Percentiles rank a stretch among this genome's conserved stretches.
phyloP scores from a whole-genome alignment of 306 rosid genomes.

The Quercus alba region DNA sequence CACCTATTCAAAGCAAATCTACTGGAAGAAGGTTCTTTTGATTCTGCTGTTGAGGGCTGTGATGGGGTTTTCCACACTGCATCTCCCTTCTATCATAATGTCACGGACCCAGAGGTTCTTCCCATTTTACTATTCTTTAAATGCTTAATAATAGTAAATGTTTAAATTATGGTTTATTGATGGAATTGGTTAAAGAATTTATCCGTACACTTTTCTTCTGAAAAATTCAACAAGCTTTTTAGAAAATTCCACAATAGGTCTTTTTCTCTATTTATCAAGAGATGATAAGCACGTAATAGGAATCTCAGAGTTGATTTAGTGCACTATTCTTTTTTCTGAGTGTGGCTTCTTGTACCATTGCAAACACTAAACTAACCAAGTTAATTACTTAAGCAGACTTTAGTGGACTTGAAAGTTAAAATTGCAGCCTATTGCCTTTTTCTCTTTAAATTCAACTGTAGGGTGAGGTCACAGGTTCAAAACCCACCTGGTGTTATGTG shows the following conservation, averaged over 20 bases:
- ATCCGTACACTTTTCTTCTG: not conserved
- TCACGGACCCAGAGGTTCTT: constrained; percentile 38
- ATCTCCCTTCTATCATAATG: constrained; percentile 33
- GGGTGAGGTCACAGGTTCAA: no score
- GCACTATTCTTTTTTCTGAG: not conserved
- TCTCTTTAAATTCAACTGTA: not conserved
- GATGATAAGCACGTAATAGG: not conserved
- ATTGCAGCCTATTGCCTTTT: not conserved
- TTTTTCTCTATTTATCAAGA: not conserved
- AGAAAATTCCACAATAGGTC: not conserved
- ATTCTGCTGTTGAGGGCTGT: constrained; percentile 35
- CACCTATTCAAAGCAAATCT: constrained; percentile 37
- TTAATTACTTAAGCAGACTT: not conserved
- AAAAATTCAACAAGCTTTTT: not conserved
- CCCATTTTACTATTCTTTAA: not conserved
- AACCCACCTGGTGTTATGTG: no score
- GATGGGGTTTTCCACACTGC: constrained; percentile 45
- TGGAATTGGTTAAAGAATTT: not conserved
- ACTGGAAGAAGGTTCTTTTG: constrained; percentile 40
- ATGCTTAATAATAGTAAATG: not conserved
- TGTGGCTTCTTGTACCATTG: not conserved
- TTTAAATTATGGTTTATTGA: not conserved
- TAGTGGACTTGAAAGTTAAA: not conserved
- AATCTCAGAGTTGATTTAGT: not conserved
- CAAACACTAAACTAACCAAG: not conserved